Evolutionary conservation across 2,329 filamentous ascomycete species (phyloP), one percentile per base, ranked within the genome.

Genomic region (Fusarium sp.): DNA sequence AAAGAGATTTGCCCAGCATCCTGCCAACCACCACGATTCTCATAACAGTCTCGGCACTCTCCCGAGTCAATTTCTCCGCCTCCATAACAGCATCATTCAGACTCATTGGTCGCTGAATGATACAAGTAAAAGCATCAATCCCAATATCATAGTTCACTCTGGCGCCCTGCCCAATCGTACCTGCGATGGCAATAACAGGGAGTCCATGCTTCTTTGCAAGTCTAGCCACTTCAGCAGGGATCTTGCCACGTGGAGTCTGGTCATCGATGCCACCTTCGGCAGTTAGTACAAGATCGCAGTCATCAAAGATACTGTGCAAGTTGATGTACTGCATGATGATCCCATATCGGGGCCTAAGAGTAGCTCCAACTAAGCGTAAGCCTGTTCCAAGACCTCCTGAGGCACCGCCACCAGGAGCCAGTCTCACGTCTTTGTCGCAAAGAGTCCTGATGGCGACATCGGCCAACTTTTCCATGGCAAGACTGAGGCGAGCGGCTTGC

Each of bases 181-280:
- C 80, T 5, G 79, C 80, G 50, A 82, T 78, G 15, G 80, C 81
- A 42, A 82, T 76, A 4, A 87, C 85, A 0, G 85, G 84, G 6
- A 85, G 78, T 7, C 81, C 81, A 64, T 81, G 81, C 55, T 78
- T 77, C 72, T 83, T 84, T 6, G 85, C 85, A 13, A 84, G 80
- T 56, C 81, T 78, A 13, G 85, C 86, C 30, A 88, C 81, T 73
- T 87, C 85, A 6, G 82, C 85, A 12, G 86, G 85, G 68, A 88
- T 86, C 73, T 88, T 88, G 4, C 86, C 86, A 45, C 81, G 78
- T 1, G 85, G 82, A 1, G 85, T 86, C 68, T 87, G 86, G 48
- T 82, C 80, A 67, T 88, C 86, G 18, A 88, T 81, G 13, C 84
- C 84, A 2, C 86, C 85, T 71, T 88, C 86, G 3, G 85, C 86